These are phyloP conservation scores for Cutaneotrichosporon sp. DNA, from an alignment of 1,284 basidiomycete species.

Conservation along the genomic window DNA sequence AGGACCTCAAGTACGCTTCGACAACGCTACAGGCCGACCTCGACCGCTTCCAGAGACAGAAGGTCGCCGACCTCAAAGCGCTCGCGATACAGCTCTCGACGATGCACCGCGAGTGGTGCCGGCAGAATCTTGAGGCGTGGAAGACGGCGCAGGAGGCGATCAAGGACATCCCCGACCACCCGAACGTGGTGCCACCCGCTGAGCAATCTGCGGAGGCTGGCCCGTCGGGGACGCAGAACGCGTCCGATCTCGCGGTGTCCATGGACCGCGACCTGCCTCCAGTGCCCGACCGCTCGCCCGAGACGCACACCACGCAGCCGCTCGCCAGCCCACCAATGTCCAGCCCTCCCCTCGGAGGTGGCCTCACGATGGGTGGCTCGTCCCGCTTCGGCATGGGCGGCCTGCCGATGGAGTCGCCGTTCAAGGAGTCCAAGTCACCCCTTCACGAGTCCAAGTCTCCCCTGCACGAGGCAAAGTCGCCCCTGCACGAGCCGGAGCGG, in stretches of 20 bases:
- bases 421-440: conserved; percentile 4
- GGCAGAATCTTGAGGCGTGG: conserved; percentile 96
- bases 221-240: background rate
- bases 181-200: conserved; percentile 60
- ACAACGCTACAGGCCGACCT: conserved; percentile 96
- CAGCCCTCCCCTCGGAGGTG: conserved; percentile 1
- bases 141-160: conserved; percentile 91
- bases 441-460: conserved; percentile 1
- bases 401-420: conserved; percentile 5
- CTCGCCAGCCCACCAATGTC: background rate
- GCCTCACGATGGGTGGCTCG: background rate
- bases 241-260: conserved; percentile 6
- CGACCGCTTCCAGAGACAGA: conserved; percentile 97
- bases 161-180: conserved; percentile 82
- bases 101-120: conserved; percentile 92
- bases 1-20: conserved; percentile 93
- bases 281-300: conserved; percentile 9
- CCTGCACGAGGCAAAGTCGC: conserved; percentile 7
- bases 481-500: conserved; percentile 4
- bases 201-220: conserved; percentile 6
- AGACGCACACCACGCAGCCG: background rate
- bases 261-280: conserved; percentile 25
- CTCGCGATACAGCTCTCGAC: conserved; percentile 88
- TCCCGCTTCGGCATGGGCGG: background rate
- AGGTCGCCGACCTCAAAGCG: conserved; percentile 90